Base-by-base conservation (phyloP, 257 asterid genomes). In the Osmanthus fragrans region DNA sequence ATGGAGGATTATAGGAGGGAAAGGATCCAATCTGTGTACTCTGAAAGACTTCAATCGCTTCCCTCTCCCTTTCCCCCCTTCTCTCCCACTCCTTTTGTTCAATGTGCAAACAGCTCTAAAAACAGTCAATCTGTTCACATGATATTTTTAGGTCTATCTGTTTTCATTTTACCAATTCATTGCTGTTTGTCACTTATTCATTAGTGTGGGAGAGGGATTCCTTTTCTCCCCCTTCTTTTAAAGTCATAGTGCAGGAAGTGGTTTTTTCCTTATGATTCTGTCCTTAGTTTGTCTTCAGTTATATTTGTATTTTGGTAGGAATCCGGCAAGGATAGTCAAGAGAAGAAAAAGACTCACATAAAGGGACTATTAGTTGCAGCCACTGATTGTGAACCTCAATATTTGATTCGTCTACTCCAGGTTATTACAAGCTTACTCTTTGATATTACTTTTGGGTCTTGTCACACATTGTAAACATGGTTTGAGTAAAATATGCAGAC, bases 351-450 rank as follows among this genome's bases (percentile, higher is more conserved):
- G 92, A 89, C 87, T 80, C 91, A 85, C 84, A 93, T 96, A 83
- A 93, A 90, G 86, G 91, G 85, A 63, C 86, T 96, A 68, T 88
- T 96, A 56, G 97, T 93, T 78, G 99, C 98, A 51, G 97, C 99
- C 51, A 92, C 93, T 80, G 98, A 93, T 85, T 90, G 97, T 82
- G 99, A 96, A 88, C 98, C 98, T 83, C 96, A 86, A 71, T 96
- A 89, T 87, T 82, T 96, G 91, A 92, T 93, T 82, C 96, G 99
- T 80, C 87, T 93, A 77, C 98, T 96, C 84, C 97, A 96, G 97
- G 98, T 96, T 71, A 32, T 76, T 74, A 36, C 74, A 40, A 60
- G 66, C 65, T 34, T 36, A 23, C 68, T 71, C 7, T 66, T 70
- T 76, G 16, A 65, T 76, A 21, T 79, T 65, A 40, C 63, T 30